Conservation (phyloP, 2,329 filamentous ascomycete species). For the Neurospora sp. region DNA sequence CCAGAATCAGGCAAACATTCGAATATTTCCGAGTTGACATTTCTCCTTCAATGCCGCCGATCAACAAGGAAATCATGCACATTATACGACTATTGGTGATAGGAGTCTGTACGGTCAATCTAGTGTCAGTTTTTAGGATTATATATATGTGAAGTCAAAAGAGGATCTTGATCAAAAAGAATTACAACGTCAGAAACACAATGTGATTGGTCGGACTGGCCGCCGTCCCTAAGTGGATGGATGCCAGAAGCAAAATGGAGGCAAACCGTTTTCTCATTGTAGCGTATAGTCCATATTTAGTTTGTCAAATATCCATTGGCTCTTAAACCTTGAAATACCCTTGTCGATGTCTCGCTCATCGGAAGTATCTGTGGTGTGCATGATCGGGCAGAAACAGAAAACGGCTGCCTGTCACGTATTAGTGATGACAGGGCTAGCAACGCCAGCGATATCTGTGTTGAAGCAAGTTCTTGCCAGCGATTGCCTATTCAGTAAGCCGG, state of each 20-base stretch:
- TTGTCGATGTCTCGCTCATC: background rate
- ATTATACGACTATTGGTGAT: background rate
- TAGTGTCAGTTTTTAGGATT: background rate
- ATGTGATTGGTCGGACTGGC: background rate
- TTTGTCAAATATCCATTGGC: background rate
- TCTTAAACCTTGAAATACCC: background rate
- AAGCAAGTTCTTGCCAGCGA: background rate
- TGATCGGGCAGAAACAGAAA: background rate
- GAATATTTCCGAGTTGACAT: background rate
- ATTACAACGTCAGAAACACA: background rate
- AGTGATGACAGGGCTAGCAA: background rate
- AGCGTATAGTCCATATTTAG: background rate
- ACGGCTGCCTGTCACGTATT: background rate
- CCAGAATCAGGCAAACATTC: background rate
- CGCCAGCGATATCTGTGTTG: background rate
- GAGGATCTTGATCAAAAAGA: background rate
- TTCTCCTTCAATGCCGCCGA: background rate
- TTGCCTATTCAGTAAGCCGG: background rate
- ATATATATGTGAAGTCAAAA: background rate
- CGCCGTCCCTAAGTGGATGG: background rate
- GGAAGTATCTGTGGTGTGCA: background rate
- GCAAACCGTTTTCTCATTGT: background rate
- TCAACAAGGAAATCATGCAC: background rate
- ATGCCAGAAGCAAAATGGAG: background rate
- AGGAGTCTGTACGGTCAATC: background rate